Percentiles rank a stretch among this genome's conserved stretches.
Evolutionary conservation across 129 eudicot species (phyloP).

Genomic region (Tagetes patula): DNA sequence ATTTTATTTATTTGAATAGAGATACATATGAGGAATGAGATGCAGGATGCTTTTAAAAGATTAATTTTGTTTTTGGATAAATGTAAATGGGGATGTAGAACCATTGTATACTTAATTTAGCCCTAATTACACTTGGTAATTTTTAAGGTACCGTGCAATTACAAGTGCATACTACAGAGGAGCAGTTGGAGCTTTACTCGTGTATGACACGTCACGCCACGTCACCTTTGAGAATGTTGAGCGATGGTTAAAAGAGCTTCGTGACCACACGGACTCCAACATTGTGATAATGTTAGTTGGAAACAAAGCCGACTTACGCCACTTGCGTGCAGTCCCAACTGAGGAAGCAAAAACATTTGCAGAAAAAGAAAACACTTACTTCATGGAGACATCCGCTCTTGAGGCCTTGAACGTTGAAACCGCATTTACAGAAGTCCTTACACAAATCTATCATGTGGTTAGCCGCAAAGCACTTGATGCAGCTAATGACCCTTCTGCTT

Average conservation of each 20-base stretch:
- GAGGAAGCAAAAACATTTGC: constrained; percentile 73
- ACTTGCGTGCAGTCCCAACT: constrained; percentile 71
- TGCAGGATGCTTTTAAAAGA: too few species aligned
- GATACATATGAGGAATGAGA: too few species aligned
- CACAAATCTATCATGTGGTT: constrained; percentile 65
- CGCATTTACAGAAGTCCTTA: constrained; percentile 67
- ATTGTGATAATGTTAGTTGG: constrained; percentile 82
- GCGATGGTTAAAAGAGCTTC: constrained; percentile 75
- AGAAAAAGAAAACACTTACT: constrained; percentile 65
- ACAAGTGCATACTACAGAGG: constrained; percentile 85
- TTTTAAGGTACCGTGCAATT: constrained; percentile 67
- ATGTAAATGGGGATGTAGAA: too few species aligned
- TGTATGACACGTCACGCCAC: constrained; percentile 71
- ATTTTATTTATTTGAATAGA: too few species aligned
- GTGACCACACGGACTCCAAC: constrained; percentile 73
- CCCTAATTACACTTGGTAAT: neutral
- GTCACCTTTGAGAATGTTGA: constrained; percentile 76
- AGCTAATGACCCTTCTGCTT: constrained; percentile 51
- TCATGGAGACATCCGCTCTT: constrained; percentile 78
- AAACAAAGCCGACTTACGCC: constrained; percentile 75
- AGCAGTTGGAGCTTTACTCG: constrained; percentile 77
- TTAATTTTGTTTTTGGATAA: too few species aligned
- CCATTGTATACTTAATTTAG: neutral
- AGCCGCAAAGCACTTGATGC: constrained; percentile 69
- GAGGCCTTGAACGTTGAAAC: constrained; percentile 79